Percentiles rank a stretch among this genome's conserved stretches.
phyloP scores from a whole-genome alignment of 1,139 yeast species.

The Barnettozyma hawaiiensis region DNA sequence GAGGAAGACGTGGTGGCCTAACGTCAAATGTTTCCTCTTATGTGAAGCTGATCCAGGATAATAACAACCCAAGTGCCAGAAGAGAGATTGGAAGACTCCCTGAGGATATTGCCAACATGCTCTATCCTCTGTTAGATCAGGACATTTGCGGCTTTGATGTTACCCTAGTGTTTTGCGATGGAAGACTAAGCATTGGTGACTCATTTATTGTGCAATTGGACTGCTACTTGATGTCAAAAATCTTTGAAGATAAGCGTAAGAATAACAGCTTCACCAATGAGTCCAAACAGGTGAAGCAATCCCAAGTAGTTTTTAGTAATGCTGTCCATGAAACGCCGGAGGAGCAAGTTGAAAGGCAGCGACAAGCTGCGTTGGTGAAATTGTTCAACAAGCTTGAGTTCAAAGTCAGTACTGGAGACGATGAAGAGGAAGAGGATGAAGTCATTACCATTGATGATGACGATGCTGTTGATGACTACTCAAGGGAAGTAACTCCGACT shows the following conservation, averaged over 20 bases:
- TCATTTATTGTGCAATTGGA: conserved; percentile 59
- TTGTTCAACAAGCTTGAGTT: conserved; percentile 47
- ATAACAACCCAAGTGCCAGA: conserved; percentile 21
- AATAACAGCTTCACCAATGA: conserved; percentile 13
- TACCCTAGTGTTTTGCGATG: conserved; percentile 53
- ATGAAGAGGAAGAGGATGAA: conserved; percentile 26
- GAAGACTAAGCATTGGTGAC: conserved; percentile 66
- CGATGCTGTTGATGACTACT: conserved; percentile 49
- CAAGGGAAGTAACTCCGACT: conserved; percentile 25
- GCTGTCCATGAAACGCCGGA: conserved; percentile 42
- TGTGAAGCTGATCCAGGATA: conserved; percentile 22
- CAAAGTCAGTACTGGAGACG: conserved; percentile 22
- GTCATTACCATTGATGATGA: conserved; percentile 7
- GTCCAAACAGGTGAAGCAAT: conserved; percentile 19
- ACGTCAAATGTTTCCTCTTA: conserved; percentile 23
- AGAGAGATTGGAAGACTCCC: conserved; percentile 77
- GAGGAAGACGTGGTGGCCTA: conserved; percentile 20
- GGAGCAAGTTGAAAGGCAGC: conserved; percentile 47
- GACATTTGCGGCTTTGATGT: conserved; percentile 52
- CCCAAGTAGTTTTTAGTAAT: conserved; percentile 7
- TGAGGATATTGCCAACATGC: conserved; percentile 62
- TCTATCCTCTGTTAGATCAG: conserved; percentile 61
- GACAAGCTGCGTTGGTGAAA: conserved; percentile 53
- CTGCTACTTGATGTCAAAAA: conserved; percentile 48
- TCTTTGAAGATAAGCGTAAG: conserved; percentile 36